Percentiles rank a stretch among this genome's conserved stretches.
Conservation (phyloP, 257 asterid species). For the Scutellaria minor region DNA sequence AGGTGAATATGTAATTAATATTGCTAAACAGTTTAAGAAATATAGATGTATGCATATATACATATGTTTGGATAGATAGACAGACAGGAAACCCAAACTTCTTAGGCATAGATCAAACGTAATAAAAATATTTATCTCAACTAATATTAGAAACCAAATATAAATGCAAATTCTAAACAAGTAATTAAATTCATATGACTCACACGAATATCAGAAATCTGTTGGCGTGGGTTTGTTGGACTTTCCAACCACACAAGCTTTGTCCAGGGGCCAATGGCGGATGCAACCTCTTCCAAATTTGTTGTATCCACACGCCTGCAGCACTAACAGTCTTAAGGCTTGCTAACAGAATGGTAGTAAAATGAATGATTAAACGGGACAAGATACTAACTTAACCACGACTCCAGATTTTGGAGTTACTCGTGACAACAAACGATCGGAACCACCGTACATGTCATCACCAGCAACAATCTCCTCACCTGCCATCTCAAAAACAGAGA, state of each 20-base stretch:
- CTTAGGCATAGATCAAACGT: background rate
- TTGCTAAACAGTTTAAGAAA: background rate
- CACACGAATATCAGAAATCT: conserved; percentile 85
- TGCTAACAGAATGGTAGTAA: conserved; percentile 1
- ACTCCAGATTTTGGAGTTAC: conserved; percentile 81
- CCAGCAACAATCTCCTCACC: conserved; percentile 96
- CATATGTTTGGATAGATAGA: background rate
- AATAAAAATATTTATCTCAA: background rate
- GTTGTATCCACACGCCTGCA: conserved; percentile 89
- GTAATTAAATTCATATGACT: conserved; percentile 27
- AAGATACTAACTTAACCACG: conserved; percentile 69
- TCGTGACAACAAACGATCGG: conserved; percentile 87
- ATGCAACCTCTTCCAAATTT: conserved; percentile 70
- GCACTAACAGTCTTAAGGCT: conserved; percentile 24
- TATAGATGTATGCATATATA: background rate
- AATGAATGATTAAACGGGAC: background rate
- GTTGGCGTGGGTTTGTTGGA: conserved; percentile 97
- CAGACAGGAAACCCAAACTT: background rate
- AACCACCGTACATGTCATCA: conserved; percentile 95
- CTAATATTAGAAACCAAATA: background rate
- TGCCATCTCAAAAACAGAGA: conserved; percentile 33
- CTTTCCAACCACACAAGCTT: conserved; percentile 98
- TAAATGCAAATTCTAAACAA: background rate
- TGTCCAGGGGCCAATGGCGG: conserved; percentile 68
- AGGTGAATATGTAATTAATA: conserved; percentile 13